phyloP scores from a whole-genome alignment of 164 flowering plant species.

The Tinospora cordifolia region DNA sequence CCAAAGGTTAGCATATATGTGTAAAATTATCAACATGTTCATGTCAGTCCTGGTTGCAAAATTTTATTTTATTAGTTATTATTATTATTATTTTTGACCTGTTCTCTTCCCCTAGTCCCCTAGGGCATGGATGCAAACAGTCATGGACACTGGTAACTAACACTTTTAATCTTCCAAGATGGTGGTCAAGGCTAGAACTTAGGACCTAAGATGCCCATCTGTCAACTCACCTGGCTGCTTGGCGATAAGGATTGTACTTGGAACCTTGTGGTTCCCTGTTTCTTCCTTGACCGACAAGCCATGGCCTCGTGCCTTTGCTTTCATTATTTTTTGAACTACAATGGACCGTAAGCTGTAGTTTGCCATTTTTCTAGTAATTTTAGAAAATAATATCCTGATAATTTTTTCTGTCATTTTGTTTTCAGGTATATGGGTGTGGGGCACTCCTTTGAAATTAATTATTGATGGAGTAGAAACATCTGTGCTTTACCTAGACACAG shows the following conservation, averaged over 20 bases:
- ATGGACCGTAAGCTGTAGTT: not conserved
- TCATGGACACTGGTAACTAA: no score
- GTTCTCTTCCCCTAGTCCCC: no score
- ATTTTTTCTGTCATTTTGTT: not conserved
- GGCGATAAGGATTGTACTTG: no score
- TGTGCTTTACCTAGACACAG: slow-evolving; percentile 90
- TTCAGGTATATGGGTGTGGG: slow-evolving; percentile 98
- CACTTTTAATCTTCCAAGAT: no score
- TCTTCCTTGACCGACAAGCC: no score
- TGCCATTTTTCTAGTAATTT: not conserved
- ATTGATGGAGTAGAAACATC: slow-evolving; percentile 83
- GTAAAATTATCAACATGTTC: not conserved
- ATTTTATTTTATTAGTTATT: no score
- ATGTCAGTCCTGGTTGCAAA: not conserved
- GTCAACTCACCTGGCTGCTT: no score
- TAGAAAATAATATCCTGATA: not conserved
- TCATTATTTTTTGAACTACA: not conserved
- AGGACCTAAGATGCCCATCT: no score
- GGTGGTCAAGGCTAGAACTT: no score
- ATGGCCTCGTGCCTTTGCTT: not conserved
- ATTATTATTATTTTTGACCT: no score
- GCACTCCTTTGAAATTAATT: slow-evolving; percentile 63
- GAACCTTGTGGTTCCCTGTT: no score
- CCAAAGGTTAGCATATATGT: slow-evolving; percentile 54
- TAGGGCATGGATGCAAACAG: no score